Evolutionary conservation across 257 asterid species (phyloP).

Genomic region (Fraxinus cuspidata): DNA sequence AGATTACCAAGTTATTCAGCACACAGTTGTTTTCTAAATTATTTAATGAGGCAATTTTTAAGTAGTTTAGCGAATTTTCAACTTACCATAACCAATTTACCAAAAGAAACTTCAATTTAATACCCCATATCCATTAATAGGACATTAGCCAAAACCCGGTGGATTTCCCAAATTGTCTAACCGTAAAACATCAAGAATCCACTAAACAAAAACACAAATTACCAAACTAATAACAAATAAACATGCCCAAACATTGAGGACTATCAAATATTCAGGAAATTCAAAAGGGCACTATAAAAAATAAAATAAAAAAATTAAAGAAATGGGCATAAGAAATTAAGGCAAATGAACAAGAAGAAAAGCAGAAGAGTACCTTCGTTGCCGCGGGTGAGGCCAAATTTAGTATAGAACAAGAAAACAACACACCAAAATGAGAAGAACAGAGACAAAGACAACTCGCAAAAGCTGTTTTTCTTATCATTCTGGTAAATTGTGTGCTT

Average conservation of each 20-base stretch:
- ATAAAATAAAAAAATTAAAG: neutral
- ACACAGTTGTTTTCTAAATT: slow-evolving; percentile 1
- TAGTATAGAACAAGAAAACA: slow-evolving; percentile 50
- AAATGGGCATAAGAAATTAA: neutral
- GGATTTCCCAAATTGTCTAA: neutral
- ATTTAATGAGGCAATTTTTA: neutral
- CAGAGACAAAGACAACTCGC: slow-evolving; percentile 50
- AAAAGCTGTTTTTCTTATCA: slow-evolving; percentile 33
- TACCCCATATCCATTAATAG: neutral
- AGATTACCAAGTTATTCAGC: slow-evolving; percentile 9
- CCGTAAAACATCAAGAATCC: slow-evolving; percentile 6
- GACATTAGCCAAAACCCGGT: neutral
- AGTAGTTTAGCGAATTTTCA: slow-evolving; percentile 13
- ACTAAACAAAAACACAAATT: neutral
- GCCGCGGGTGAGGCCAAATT: slow-evolving; percentile 59
- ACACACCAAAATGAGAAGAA: slow-evolving; percentile 62
- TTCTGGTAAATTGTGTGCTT: slow-evolving; percentile 21
- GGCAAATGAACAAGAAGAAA: slow-evolving; percentile 7
- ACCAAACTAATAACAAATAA: neutral
- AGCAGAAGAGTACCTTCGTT: slow-evolving; percentile 53
- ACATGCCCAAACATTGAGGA: neutral
- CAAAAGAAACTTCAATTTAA: neutral
- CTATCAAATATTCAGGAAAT: neutral
- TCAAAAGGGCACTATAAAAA: neutral
- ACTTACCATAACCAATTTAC: neutral